A percentile compares a stretch with the other conserved stretches of the same genome.
Conservation (phyloP, 129 eudicot species). For the Erigeron canadensis region DNA sequence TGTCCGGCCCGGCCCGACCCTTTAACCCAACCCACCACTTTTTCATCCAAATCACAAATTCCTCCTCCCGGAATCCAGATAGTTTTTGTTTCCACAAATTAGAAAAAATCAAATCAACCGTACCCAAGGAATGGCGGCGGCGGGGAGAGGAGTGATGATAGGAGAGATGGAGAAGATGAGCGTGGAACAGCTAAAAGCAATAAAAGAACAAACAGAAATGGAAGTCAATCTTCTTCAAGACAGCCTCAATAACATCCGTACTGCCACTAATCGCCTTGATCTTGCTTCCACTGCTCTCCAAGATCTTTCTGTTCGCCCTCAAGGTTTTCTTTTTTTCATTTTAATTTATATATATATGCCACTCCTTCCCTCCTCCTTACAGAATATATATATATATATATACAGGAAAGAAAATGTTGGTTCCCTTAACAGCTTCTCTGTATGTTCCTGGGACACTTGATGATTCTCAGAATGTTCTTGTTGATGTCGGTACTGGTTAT, state of each 20-base stretch:
- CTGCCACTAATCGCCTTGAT: conserved; percentile 88
- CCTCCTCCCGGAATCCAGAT: too few relatives aligned
- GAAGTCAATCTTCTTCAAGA: conserved; percentile 91
- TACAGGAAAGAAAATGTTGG: conserved; percentile 90
- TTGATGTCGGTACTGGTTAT: conserved; percentile 98
- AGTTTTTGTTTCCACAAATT: too few relatives aligned
- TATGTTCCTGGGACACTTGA: conserved; percentile 95
- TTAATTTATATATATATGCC: background rate
- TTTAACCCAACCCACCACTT: too few relatives aligned
- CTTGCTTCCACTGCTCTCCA: conserved; percentile 81
- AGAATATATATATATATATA: background rate
- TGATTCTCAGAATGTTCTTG: conserved; percentile 80
- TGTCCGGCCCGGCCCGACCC: too few relatives aligned
- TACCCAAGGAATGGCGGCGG: conserved; percentile 7
- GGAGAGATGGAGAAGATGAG: conserved; percentile 77
- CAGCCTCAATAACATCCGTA: conserved; percentile 90
- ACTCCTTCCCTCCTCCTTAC: background rate
- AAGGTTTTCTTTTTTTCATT: conserved; percentile 41
- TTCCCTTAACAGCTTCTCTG: conserved; percentile 91
- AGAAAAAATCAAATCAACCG: too few relatives aligned
- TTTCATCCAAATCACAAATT: too few relatives aligned
- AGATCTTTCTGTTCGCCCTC: conserved; percentile 82
- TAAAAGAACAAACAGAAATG: conserved; percentile 84
- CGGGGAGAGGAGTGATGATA: conserved; percentile 36
- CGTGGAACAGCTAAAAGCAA: conserved; percentile 72